Conservation (phyloP, 805 yeast species). For the Nakazawaea molendinolei region DNA sequence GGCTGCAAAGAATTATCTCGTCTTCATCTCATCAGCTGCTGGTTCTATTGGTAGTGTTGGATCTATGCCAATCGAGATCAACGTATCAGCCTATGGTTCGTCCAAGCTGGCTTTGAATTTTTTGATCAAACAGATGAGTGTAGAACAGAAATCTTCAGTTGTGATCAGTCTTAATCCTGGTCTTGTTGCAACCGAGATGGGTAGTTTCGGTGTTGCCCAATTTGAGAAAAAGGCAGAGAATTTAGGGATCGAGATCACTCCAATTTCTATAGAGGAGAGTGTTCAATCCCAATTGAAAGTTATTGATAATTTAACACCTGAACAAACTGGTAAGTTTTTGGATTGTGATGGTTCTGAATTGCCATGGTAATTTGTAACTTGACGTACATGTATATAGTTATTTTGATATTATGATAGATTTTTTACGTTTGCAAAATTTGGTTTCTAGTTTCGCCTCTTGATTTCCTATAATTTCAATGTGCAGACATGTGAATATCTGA, state of each 20-base stretch:
- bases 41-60: slow-evolving; percentile 18
- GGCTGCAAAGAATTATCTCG: slow-evolving; percentile 17
- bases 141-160: slow-evolving; percentile 17
- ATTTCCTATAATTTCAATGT: too few relatives aligned
- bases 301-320: slow-evolving; percentile 8
- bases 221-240: not conserved
- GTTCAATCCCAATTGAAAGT: slow-evolving; percentile 10
- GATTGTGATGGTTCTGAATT: slow-evolving; percentile 14
- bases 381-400: not conserved
- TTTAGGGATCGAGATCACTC: not conserved
- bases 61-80: slow-evolving; percentile 16
- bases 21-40: slow-evolving; percentile 21
- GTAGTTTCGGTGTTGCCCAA: slow-evolving; percentile 4
- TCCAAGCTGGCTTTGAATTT: slow-evolving; percentile 32
- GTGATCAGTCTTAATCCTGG: slow-evolving; percentile 32
- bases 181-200: slow-evolving; percentile 29
- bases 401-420: too few relatives aligned
- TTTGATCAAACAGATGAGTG: slow-evolving; percentile 19
- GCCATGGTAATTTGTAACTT: slow-evolving; percentile 7
- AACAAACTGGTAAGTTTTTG: slow-evolving; percentile 14
- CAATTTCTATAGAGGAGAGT: slow-evolving; percentile 14
- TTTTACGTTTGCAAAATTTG: too few relatives aligned
- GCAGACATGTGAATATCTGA: too few relatives aligned
- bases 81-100: slow-evolving; percentile 25
- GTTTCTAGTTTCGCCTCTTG: too few relatives aligned